Percentiles rank a stretch among this genome's conserved stretches.
phyloP scores from a whole-genome alignment of 2,329 filamentous ascomycete genomes.

The Apiospora pterosperma region DNA sequence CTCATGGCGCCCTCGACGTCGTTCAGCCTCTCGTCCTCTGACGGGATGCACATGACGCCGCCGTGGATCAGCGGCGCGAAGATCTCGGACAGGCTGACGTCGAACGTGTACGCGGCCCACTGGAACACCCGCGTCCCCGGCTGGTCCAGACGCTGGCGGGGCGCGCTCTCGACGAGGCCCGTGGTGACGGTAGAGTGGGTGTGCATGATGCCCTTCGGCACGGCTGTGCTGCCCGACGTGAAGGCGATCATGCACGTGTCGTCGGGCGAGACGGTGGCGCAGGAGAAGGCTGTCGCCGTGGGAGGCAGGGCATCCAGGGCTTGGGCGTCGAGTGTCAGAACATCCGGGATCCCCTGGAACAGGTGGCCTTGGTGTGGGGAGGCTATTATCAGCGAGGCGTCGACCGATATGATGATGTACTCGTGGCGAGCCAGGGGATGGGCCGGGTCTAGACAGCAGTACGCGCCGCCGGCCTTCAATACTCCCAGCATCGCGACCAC shows the following conservation, averaged over 20 bases:
- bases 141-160: not conserved
- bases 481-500: not conserved
- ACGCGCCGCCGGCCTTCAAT: not conserved
- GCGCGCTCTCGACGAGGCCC: not conserved
- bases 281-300: not conserved
- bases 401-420: not conserved
- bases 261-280: not conserved
- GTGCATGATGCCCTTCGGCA: not conserved
- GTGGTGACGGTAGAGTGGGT: not conserved
- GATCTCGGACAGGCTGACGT: constrained; percentile 49
- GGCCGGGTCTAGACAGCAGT: not conserved
- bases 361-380: not conserved
- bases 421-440: not conserved
- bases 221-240: not conserved
- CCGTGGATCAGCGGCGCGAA: constrained; percentile 51
- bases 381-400: not conserved
- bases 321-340: not conserved
- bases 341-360: not conserved
- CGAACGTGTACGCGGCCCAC: constrained; percentile 41
- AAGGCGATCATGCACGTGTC: not conserved
- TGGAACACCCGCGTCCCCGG: not conserved
- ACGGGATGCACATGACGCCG: constrained; percentile 57
- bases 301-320: not conserved
- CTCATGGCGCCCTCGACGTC: constrained; percentile 5
- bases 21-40: constrained; percentile 37